These are phyloP conservation scores for Cyberlindnera bimundalis DNA, from an alignment of 805 yeast genomes.

Conservation along the genomic window DNA sequence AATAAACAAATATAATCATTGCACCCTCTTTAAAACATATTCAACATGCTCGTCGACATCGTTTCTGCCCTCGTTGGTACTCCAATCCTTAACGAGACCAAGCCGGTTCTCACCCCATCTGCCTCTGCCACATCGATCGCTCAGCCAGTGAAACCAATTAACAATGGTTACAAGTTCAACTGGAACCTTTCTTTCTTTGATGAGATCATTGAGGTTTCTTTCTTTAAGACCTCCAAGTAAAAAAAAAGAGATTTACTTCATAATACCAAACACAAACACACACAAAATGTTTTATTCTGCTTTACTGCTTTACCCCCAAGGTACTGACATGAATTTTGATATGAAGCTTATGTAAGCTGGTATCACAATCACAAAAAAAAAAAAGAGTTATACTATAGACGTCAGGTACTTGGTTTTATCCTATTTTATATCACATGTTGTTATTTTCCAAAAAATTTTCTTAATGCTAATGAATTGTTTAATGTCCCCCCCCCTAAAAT, in stretches of 20 bases:
- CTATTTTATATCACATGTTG: not conserved
- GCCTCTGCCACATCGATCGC: conserved; percentile 2
- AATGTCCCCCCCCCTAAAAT: no score
- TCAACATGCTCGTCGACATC: conserved; percentile 12
- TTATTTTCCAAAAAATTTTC: not conserved
- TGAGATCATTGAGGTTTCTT: conserved; percentile 13
- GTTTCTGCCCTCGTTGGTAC: conserved; percentile 12
- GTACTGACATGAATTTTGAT: no score
- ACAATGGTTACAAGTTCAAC: conserved; percentile 15
- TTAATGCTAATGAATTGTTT: no score
- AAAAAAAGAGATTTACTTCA: no score
- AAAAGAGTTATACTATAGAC: not conserved
- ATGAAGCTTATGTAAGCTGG: not conserved
- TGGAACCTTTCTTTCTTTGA: conserved; percentile 15
- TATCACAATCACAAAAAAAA: not conserved
- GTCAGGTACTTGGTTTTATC: not conserved
- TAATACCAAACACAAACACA: no score
- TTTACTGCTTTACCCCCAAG: no score
- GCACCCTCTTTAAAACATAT: not conserved
- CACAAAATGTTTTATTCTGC: no score
- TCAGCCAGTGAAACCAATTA: conserved; percentile 1
- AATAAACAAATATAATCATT: no score
- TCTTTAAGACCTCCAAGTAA: conserved; percentile 9
- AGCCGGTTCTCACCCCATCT: conserved; percentile 11
- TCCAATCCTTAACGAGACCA: conserved; percentile 16